Conservation (phyloP, 441 rosid genomes). For the Erodium chrysanthum region DNA sequence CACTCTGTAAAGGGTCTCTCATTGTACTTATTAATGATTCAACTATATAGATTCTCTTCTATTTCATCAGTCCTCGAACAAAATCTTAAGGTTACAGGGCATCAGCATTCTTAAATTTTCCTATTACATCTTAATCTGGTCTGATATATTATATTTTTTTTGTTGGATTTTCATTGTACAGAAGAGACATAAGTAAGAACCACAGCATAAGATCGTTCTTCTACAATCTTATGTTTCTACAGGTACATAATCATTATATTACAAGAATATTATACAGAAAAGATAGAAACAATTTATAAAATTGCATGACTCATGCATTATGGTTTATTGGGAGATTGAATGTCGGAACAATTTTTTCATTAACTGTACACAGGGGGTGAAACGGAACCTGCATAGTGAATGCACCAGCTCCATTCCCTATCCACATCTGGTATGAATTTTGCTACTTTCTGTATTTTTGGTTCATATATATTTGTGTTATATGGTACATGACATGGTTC, state of each 20-base stretch:
- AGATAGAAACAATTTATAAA: not conserved
- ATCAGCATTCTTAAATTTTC: not conserved
- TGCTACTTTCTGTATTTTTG: not conserved
- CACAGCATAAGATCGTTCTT: conserved; percentile 58
- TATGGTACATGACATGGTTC: not conserved
- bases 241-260: conserved; percentile 31
- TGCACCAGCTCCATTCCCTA: conserved; percentile 39
- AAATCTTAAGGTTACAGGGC: not conserved
- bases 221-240: conserved; percentile 44
- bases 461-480: not conserved
- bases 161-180: conserved; percentile 24
- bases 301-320: not conserved
- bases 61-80: not conserved
- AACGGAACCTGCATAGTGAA: conserved; percentile 41
- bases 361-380: conserved; percentile 46
- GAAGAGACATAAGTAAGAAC: conserved; percentile 54
- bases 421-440: conserved; percentile 49
- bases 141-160: not conserved
- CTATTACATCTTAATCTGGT: not conserved
- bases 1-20: no score
- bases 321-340: not conserved
- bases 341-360: no score
- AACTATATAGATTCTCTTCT: no score
- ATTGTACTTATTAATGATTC: no score
- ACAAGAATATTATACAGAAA: no score